A percentile compares a stretch with the other conserved stretches of the same genome.
These are phyloP conservation scores for Coemansia reversa DNA, from an alignment of 192 early-diverging fungal species.

Conservation along the genomic window DNA sequence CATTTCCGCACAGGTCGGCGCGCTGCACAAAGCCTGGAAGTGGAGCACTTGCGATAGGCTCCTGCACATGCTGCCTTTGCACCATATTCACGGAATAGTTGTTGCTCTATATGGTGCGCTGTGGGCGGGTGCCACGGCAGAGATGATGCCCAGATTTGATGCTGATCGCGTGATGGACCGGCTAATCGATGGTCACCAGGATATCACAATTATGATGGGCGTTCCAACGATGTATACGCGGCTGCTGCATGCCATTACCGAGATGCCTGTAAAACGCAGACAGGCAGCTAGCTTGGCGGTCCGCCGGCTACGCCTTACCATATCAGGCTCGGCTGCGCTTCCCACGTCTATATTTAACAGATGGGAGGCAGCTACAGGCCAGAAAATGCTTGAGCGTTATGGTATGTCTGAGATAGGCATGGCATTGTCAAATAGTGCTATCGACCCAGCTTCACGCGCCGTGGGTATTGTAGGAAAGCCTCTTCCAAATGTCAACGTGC, in stretches of 20 bases:
- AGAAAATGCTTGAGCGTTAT: slow-evolving; percentile 78
- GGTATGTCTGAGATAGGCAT: slow-evolving; percentile 93
- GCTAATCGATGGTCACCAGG: slow-evolving; percentile 54
- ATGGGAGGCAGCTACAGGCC: slow-evolving; percentile 75
- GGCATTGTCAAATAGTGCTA: slow-evolving; percentile 67
- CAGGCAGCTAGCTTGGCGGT: slow-evolving; percentile 51
- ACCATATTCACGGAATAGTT: slow-evolving; percentile 76
- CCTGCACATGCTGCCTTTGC: slow-evolving; percentile 78
- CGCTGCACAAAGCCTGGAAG: slow-evolving; percentile 69
- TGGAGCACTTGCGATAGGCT: slow-evolving; percentile 68
- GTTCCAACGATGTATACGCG: slow-evolving; percentile 88
- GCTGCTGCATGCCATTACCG: slow-evolving; percentile 60
- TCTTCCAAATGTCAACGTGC: slow-evolving; percentile 65
- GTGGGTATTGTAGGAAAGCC: slow-evolving; percentile 73
- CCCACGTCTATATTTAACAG: slow-evolving; percentile 64
- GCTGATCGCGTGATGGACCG: slow-evolving; percentile 63
- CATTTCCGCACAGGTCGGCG: slow-evolving; percentile 65
- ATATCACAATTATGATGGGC: slow-evolving; percentile 80
- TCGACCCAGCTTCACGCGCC: slow-evolving; percentile 21
- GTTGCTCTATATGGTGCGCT: slow-evolving; percentile 67
- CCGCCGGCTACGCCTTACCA: slow-evolving; percentile 70
- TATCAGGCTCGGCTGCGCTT: slow-evolving; percentile 75
- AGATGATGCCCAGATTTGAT: slow-evolving; percentile 74
- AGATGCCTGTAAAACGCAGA: slow-evolving; percentile 45
- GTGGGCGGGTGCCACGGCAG: slow-evolving; percentile 70